Percentiles rank a stretch among this genome's conserved stretches.
Conservation (phyloP, 1,284 basidiomycete genomes). For the Cystobasidium slooffiae region DNA sequence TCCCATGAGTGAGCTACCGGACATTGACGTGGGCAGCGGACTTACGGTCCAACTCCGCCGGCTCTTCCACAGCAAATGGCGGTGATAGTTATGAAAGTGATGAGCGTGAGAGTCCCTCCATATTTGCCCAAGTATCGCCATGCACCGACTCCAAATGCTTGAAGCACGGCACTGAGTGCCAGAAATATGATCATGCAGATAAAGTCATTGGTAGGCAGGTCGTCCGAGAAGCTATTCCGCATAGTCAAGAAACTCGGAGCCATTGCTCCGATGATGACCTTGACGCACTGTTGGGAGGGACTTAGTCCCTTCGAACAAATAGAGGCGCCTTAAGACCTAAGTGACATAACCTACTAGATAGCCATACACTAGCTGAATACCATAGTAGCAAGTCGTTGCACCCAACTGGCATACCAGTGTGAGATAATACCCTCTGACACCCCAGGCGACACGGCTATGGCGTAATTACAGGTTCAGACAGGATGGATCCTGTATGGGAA, state of each 20-base stretch:
- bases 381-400: constrained; percentile 53
- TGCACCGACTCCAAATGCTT: constrained; percentile 54
- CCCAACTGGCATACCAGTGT: constrained; percentile 52
- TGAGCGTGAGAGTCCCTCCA: constrained; percentile 48
- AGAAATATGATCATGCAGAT: constrained; percentile 59
- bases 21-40: constrained; percentile 17
- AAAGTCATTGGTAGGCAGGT: constrained; percentile 55
- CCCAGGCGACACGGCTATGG: constrained; percentile 15
- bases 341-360: constrained; percentile 47
- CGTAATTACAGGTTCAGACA: background rate
- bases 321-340: too few species aligned
- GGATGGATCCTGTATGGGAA: background rate
- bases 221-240: constrained; percentile 52
- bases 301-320: too few species aligned
- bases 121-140: background rate
- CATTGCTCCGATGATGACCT: constrained; percentile 56
- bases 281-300: constrained; percentile 52
- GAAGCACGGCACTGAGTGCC: constrained; percentile 55
- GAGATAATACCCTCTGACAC: constrained; percentile 14
- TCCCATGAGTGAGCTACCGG: background rate
- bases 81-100: constrained; percentile 56
- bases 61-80: constrained; percentile 57
- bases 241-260: constrained; percentile 54
- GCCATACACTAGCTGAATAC: constrained; percentile 56
- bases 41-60: constrained; percentile 56